phyloP scores from a whole-genome alignment of 192 early-diverging fungal species.

The Coemansia sp. region DNA sequence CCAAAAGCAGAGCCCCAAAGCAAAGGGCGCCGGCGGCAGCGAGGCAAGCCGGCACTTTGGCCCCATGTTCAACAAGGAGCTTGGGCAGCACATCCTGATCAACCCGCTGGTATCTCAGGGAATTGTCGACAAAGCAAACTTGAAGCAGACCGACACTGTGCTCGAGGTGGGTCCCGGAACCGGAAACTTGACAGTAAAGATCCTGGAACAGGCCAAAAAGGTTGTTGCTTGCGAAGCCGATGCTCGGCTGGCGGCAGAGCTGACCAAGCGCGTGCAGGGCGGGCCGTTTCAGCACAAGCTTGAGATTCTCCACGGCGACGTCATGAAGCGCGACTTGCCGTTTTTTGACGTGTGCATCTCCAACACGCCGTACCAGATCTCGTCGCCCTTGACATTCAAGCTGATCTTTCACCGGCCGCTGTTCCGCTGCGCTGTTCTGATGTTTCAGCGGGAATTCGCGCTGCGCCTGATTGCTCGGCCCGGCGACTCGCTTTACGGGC shows the following conservation, averaged over 20 bases:
- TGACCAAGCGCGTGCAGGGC: conserved; percentile 95
- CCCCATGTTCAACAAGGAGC: conserved; percentile 93
- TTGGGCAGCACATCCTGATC: conserved; percentile 98
- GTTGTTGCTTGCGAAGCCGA: conserved; percentile 96
- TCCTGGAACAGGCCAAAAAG: conserved; percentile 89
- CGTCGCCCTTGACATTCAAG: conserved; percentile 93
- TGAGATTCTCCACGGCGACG: conserved; percentile 96
- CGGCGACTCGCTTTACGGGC: conserved; percentile 87
- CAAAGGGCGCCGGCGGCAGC: conserved; percentile 2
- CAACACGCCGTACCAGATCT: conserved; percentile 98
- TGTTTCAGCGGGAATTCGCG: conserved; percentile 99
- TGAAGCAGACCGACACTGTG: conserved; percentile 68
- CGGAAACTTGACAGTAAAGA: conserved; percentile 95
- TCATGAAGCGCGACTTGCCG: conserved; percentile 93
- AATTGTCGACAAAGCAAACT: conserved; percentile 93
- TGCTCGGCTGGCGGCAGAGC: conserved; percentile 92
- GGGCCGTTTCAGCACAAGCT: conserved; percentile 61
- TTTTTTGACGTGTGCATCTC: conserved; percentile 98
- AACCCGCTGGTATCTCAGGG: conserved; percentile 95
- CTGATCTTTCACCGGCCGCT: conserved; percentile 91
- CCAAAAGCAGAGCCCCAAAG: conserved; percentile 20
- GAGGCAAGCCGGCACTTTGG: conserved; percentile 60
- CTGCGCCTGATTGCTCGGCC: conserved; percentile 92
- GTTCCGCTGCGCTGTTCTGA: conserved; percentile 90
- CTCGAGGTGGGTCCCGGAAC: conserved; percentile 98